Evolutionary conservation across 768 basidiomycete genomes (phyloP).

Genomic region (Panellus pusillus): DNA sequence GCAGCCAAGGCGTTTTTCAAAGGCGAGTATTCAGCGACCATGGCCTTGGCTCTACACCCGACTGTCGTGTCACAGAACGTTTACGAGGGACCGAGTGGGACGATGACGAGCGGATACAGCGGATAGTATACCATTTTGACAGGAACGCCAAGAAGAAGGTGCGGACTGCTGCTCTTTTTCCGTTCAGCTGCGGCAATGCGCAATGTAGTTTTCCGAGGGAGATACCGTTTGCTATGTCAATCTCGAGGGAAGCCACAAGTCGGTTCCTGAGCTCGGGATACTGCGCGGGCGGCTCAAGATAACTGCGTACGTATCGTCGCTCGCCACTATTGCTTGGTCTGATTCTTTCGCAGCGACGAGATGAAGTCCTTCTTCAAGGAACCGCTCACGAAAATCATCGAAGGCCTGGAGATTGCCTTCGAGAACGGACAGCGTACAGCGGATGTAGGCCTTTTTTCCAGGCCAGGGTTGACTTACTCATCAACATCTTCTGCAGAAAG

Average conservation of each 20-base stretch:
- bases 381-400: conserved; percentile 16
- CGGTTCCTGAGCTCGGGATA: conserved; percentile 16
- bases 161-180: neutral
- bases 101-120: conserved; percentile 16
- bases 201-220: conserved; percentile 14
- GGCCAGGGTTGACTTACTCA: neutral
- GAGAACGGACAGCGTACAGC: conserved; percentile 22
- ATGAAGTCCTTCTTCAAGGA: conserved; percentile 21
- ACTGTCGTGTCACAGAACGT: neutral
- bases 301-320: conserved; percentile 12
- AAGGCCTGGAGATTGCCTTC: conserved; percentile 22
- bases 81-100: conserved; percentile 22
- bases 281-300: conserved; percentile 22
- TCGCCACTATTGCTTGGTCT: neutral
- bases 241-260: conserved; percentile 16
- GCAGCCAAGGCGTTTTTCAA: conserved; percentile 21
- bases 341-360: conserved; percentile 7
- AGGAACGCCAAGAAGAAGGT: conserved; percentile 26
- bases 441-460: conserved; percentile 9
- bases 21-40: neutral
- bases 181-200: neutral
- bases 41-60: neutral
- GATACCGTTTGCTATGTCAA: conserved; percentile 18
- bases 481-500: conserved; percentile 21
- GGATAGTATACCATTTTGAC: conserved; percentile 23